Percentiles rank a stretch among this genome's conserved stretches.
Conservation (phyloP, 2,329 filamentous ascomycete species). For the Thielaviopsis euricoi region DNA sequence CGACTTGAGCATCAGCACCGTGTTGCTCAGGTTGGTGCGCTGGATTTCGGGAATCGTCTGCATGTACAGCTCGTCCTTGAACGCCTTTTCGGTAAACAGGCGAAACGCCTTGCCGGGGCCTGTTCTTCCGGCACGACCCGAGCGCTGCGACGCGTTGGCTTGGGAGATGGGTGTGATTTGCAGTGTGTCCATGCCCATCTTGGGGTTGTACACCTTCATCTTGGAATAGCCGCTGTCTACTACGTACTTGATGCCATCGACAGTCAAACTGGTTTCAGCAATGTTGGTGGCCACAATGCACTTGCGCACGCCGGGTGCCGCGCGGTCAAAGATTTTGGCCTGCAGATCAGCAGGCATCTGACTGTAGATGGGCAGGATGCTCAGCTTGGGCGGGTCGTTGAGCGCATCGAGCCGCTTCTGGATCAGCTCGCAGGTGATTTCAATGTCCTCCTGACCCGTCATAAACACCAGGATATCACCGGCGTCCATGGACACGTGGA, state of each 20-base stretch:
- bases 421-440: slow-evolving; percentile 85
- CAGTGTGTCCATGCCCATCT: slow-evolving; percentile 98
- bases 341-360: slow-evolving; percentile 98
- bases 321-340: slow-evolving; percentile 91
- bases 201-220: slow-evolving; percentile 94
- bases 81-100: slow-evolving; percentile 85
- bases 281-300: slow-evolving; percentile 98
- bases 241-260: slow-evolving; percentile 98
- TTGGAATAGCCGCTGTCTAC: slow-evolving; percentile 95
- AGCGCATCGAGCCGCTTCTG: slow-evolving; percentile 74
- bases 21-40: slow-evolving; percentile 88
- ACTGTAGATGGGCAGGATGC: slow-evolving; percentile 94
- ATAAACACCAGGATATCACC: slow-evolving; percentile 98
- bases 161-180: slow-evolving; percentile 97
- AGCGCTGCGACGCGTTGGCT: slow-evolving; percentile 84
- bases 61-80: slow-evolving; percentile 89
- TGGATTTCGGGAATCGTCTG: slow-evolving; percentile 97
- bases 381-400: slow-evolving; percentile 87
- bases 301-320: slow-evolving; percentile 78
- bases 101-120: slow-evolving; percentile 92
- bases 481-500: slow-evolving; percentile 83
- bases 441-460: slow-evolving; percentile 98
- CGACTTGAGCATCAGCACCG: slow-evolving; percentile 83
- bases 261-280: slow-evolving; percentile 91
- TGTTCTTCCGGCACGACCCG: slow-evolving; percentile 83